Conservation (phyloP, 1,284 basidiomycete genomes). For the Ganoderma multipileum region DNA sequence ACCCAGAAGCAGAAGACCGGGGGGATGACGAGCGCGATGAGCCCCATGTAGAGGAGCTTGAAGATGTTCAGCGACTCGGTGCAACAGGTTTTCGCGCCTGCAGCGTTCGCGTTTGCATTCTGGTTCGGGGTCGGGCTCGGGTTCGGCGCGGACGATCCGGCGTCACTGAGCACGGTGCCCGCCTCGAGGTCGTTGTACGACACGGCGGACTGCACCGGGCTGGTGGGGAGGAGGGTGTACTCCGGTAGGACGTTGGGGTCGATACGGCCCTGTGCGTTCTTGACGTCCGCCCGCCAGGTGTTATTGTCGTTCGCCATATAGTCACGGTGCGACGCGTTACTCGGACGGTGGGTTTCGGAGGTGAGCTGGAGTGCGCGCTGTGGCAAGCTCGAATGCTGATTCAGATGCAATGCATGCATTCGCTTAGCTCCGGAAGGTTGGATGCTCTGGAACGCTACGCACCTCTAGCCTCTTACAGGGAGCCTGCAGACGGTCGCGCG, state of each 20-base stretch:
- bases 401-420: too few species aligned
- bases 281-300: slow-evolving; percentile 15
- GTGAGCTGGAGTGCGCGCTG: background rate
- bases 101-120: too few species aligned
- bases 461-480: background rate
- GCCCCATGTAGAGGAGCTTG: slow-evolving; percentile 12
- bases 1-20: slow-evolving; percentile 14
- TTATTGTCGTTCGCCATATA: background rate
- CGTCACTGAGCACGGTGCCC: background rate
- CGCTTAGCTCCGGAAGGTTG: background rate
- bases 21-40: slow-evolving; percentile 21
- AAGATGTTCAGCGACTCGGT: slow-evolving; percentile 14
- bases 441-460: background rate
- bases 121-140: too few species aligned
- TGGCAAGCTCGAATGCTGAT: too few species aligned
- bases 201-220: slow-evolving; percentile 7
- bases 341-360: background rate
- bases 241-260: slow-evolving; percentile 20
- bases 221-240: slow-evolving; percentile 23
- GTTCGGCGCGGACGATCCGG: too few species aligned
- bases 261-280: background rate
- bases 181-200: background rate
- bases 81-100: too few species aligned
- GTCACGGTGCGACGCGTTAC: background rate
- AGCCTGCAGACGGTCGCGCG: background rate